A percentile compares a stretch with the other conserved stretches of the same genome.
These are phyloP conservation scores for Fusarium tjaetaba DNA, from an alignment of 2,329 filamentous ascomycete species.

Conservation along the genomic window DNA sequence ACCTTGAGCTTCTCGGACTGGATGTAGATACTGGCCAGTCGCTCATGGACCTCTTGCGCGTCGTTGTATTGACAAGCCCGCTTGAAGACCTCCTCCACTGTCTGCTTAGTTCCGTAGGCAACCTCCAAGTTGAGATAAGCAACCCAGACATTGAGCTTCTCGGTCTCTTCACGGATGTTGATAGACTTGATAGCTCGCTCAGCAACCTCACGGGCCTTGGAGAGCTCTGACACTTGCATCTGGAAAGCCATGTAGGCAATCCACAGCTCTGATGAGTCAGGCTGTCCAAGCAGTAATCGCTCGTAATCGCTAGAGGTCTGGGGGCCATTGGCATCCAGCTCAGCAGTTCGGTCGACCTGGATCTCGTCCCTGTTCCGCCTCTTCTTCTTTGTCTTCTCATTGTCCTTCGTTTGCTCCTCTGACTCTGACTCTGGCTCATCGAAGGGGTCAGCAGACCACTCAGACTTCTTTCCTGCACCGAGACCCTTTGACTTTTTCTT, in stretches of 20 bases:
- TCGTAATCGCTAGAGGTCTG: conserved; percentile 94
- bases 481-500: conserved; percentile 49
- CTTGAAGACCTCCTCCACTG: conserved; percentile 86
- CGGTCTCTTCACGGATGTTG: conserved; percentile 87
- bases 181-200: conserved; percentile 92
- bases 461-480: conserved; percentile 77
- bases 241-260: conserved; percentile 99
- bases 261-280: conserved; percentile 94
- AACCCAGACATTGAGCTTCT: conserved; percentile 96
- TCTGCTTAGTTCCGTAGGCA: conserved; percentile 85
- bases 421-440: conserved; percentile 66
- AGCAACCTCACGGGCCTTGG: conserved; percentile 87
- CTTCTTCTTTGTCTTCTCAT: conserved; percentile 63
- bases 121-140: conserved; percentile 95
- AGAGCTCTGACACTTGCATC: conserved; percentile 87
- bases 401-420: conserved; percentile 49
- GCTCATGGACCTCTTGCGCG: conserved; percentile 86
- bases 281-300: conserved; percentile 88
- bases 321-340: conserved; percentile 87
- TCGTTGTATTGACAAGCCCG: conserved; percentile 95
- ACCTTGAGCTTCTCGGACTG: conserved; percentile 86
- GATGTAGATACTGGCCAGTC: conserved; percentile 93
- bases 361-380: conserved; percentile 81
- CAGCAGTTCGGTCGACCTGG: conserved; percentile 89
- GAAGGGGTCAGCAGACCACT: conserved; percentile 82